phyloP scores from a whole-genome alignment of 139 green algal species.

The Chlorokybus atmophyticus region DNA sequence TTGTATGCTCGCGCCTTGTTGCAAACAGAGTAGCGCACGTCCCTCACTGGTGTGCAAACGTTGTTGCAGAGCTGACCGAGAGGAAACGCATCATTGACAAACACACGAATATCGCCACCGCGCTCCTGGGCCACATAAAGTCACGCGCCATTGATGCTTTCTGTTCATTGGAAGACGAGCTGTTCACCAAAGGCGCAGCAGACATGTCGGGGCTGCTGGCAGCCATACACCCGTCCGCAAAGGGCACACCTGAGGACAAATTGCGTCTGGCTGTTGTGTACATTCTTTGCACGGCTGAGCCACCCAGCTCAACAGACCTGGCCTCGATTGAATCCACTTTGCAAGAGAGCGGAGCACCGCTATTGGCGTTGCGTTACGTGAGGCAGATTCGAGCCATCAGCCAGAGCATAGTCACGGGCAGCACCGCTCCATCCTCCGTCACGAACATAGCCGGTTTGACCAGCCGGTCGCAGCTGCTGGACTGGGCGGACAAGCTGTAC shows the following conservation, averaged over 20 bases:
- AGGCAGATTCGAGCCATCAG: constrained; percentile 74
- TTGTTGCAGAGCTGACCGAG: constrained; percentile 48
- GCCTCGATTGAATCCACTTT: constrained; percentile 44
- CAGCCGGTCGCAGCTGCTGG: constrained; percentile 48
- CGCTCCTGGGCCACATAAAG: constrained; percentile 77
- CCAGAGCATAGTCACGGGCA: constrained; percentile 45
- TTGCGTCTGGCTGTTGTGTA: constrained; percentile 78
- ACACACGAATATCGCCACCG: constrained; percentile 91
- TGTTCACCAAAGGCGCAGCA: constrained; percentile 50
- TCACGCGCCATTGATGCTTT: constrained; percentile 59
- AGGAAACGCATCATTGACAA: constrained; percentile 90
- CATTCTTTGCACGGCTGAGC: constrained; percentile 45
- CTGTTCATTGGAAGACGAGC: constrained; percentile 69
- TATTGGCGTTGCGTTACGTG: constrained; percentile 71
- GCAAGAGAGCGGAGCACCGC: constrained; percentile 43
- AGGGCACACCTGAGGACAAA: constrained; percentile 62
- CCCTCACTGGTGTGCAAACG: too few species aligned
- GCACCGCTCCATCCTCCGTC: too few species aligned
- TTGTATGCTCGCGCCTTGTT: too few species aligned
- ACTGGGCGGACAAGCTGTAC: constrained; percentile 78
- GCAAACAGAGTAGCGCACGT: too few species aligned
- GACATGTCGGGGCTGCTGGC: constrained; percentile 7
- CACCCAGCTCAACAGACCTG: constrained; percentile 14
- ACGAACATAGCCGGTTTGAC: background rate
- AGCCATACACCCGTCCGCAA: background rate